Evolutionary conservation across 331 rosid genomes (phyloP), one percentile per base, ranked within the genome.

Genomic region (Spiraea crenata): DNA sequence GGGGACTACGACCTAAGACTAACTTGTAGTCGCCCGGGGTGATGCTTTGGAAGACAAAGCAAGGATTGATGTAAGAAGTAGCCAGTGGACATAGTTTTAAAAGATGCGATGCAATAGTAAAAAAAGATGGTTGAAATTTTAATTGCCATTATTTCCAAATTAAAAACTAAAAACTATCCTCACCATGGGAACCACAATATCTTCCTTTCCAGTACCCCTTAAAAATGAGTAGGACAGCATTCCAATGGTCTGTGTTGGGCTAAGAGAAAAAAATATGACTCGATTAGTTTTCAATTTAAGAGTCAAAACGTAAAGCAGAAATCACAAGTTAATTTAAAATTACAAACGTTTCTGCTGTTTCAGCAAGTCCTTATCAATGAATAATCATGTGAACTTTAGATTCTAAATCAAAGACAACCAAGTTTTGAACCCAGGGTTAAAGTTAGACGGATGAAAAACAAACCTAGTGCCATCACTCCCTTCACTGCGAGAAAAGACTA

Each of bases 101-200:
- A 2, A 31, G 45, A 9, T 37, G 9, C 65, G 9, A 17, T 16
- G 16, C 47, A 61, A 61, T 25, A 38, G 14, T 19, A 17, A 17
- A 15, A 41, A 62, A 39, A 19, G 9, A 38, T 25, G 19, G 52
- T 14, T 46, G 37, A 44, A 45, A 64, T 35, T 46, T n/a, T 17
- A 31, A 35, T 40, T 54, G 17, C n/a, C 63, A 6, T 9, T 25
- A 44, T 15, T 17, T 39, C 56, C 42, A 31, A 14, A 45, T n/a
- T 9, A 69, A 2, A 13, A 70, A 19, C 20, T 2, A 44, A 7
- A 13, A 67, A 16, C 5, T 17, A 3, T 17, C n/a, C 82, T 76
- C 58, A 82, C 85, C 71, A 69, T 82, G 67, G 85, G 85, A 78
- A 82, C 82, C 51, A 74, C 85, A 74, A 78, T 71, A 57, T 78